Conservation (phyloP, 2,329 filamentous ascomycete species). For the Colletotrichum sublineola region DNA sequence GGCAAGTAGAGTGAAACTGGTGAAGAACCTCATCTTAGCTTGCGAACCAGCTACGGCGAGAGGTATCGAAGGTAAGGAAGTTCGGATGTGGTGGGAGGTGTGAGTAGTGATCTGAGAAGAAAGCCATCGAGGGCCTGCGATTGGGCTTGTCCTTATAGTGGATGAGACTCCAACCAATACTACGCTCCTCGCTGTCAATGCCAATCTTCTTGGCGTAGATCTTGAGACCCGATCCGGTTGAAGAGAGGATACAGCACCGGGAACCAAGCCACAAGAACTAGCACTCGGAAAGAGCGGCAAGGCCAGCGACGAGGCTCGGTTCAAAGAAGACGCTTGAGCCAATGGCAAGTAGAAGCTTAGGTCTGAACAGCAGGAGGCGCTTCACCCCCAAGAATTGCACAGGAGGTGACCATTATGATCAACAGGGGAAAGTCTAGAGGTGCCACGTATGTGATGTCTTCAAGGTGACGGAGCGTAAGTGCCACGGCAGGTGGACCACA, state of each 20-base stretch:
- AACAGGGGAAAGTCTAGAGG: conserved; percentile 16
- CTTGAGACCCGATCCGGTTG: conserved; percentile 10
- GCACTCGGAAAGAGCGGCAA: neutral
- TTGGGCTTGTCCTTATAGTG: conserved; percentile 25
- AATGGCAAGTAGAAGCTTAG: neutral
- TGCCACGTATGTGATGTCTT: neutral
- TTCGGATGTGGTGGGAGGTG: conserved; percentile 11
- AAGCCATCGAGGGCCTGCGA: neutral
- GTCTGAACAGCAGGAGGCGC: conserved; percentile 6
- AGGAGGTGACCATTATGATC: neutral
- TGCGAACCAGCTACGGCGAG: conserved; percentile 4
- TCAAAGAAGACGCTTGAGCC: neutral
- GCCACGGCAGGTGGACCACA: neutral
- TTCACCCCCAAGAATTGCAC: neutral
- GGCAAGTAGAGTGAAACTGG: conserved; percentile 51
- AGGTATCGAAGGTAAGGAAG: conserved; percentile 7
- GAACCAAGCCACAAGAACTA: conserved; percentile 21
- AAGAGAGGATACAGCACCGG: conserved; percentile 1
- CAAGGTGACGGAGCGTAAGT: neutral
- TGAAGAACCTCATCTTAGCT: conserved; percentile 54
- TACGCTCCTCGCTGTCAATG: neutral
- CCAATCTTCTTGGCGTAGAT: neutral
- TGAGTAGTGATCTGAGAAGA: conserved; percentile 4
- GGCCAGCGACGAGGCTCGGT: conserved; percentile 1
- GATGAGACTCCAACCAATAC: neutral